phyloP scores from a whole-genome alignment of 768 basidiomycete genomes.

The Leccinellum rugosiceps region DNA sequence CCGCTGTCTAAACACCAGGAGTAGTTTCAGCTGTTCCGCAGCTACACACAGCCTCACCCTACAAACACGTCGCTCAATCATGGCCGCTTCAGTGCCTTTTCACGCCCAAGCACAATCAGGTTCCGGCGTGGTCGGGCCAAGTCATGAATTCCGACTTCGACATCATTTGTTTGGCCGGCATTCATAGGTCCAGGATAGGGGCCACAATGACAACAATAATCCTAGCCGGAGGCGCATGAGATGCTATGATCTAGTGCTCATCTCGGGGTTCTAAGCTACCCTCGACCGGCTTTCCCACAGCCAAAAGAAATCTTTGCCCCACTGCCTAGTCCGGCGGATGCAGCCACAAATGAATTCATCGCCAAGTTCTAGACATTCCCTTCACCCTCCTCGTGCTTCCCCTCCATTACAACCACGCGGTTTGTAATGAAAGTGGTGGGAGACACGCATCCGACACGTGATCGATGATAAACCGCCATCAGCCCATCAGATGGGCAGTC shows the following conservation, averaged over 20 bases:
- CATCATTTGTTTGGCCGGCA: slow-evolving; percentile 12
- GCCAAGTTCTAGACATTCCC: neutral
- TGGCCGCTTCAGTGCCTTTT: neutral
- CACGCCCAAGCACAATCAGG: neutral
- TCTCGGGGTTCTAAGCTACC: neutral
- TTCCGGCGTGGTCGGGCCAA: neutral
- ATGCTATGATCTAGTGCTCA: neutral
- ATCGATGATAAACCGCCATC: neutral
- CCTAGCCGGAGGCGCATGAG: neutral
- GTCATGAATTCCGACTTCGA: neutral
- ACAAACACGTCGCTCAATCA: neutral
- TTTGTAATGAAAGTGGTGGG: neutral
- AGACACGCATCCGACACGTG: neutral
- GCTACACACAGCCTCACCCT: slow-evolving; percentile 6
- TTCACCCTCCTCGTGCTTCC: neutral
- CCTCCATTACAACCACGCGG: neutral
- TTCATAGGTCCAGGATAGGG: neutral
- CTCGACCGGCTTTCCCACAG: neutral
- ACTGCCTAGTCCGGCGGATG: neutral
- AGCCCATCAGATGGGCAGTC: neutral
- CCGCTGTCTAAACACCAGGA: neutral
- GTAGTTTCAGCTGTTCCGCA: neutral
- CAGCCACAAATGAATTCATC: neutral
- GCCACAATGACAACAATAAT: neutral
- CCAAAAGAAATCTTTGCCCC: neutral